Percentiles rank a stretch among this genome's conserved stretches.
phyloP scores from a whole-genome alignment of 495 filamentous ascomycete genomes.

The Penicillium roqueforti region DNA sequence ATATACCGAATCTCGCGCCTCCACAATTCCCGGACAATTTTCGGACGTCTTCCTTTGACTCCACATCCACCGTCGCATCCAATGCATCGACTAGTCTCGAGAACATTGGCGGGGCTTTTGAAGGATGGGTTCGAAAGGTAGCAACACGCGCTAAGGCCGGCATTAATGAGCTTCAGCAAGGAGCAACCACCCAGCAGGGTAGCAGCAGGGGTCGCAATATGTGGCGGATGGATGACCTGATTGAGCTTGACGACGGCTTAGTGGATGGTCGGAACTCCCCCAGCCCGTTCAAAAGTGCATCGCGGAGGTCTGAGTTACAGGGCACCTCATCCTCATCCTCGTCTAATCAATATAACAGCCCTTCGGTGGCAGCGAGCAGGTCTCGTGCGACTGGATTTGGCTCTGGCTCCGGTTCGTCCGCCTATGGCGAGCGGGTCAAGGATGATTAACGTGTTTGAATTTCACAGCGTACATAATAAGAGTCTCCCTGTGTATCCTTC shows the following conservation, averaged over 20 bases:
- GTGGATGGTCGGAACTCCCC: slow-evolving; percentile 32
- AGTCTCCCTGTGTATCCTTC: slow-evolving; percentile 12
- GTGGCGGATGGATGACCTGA: slow-evolving; percentile 63
- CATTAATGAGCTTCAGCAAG: slow-evolving; percentile 41
- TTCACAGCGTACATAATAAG: slow-evolving; percentile 31
- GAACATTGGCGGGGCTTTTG: slow-evolving; percentile 77
- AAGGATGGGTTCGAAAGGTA: slow-evolving; percentile 82
- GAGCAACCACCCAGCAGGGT: slow-evolving; percentile 27
- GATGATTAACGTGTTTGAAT: slow-evolving; percentile 28
- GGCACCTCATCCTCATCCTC: slow-evolving; percentile 22
- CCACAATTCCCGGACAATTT: slow-evolving; percentile 23
- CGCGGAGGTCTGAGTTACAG: slow-evolving; percentile 20
- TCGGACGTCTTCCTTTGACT: slow-evolving; percentile 40
- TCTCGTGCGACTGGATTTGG: slow-evolving; percentile 31
- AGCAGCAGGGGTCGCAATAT: slow-evolving; percentile 30
- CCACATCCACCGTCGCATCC: slow-evolving; percentile 39
- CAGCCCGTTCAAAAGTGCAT: slow-evolving; percentile 14
- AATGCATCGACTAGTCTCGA: slow-evolving; percentile 61
- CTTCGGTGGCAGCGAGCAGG: slow-evolving; percentile 39
- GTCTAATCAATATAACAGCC: slow-evolving; percentile 22
- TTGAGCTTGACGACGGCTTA: slow-evolving; percentile 69
- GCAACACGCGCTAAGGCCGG: slow-evolving; percentile 49
- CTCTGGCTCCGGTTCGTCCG: slow-evolving; percentile 8
- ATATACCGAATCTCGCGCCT: slow-evolving; percentile 66
- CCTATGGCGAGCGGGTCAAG: slow-evolving; percentile 26